A percentile compares a stretch with the other conserved stretches of the same genome.
Conservation (phyloP, 1,284 basidiomycete species). For the Anthracocystis panici-leucophaei region DNA sequence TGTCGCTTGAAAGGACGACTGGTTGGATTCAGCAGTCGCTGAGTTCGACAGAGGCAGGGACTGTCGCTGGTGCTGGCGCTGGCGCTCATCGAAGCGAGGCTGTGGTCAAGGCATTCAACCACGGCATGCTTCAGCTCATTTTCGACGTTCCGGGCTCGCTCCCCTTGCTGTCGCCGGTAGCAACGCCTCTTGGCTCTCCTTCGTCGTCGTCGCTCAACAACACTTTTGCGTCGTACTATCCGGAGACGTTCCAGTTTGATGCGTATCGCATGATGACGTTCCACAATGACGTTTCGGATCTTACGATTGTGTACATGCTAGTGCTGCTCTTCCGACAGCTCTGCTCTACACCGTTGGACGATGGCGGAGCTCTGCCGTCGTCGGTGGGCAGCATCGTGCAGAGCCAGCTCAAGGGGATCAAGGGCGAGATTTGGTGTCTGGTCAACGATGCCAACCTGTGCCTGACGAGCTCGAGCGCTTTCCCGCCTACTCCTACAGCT, state of each 20-base stretch:
- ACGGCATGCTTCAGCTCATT: conserved; percentile 79
- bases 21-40: conserved; percentile 75
- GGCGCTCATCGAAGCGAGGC: conserved; percentile 56
- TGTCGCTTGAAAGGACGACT: conserved; percentile 75
- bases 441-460: conserved; percentile 73
- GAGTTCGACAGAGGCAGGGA: background rate
- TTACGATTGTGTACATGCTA: conserved; percentile 82
- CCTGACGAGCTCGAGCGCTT: conserved; percentile 26
- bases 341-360: conserved; percentile 73
- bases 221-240: conserved; percentile 52
- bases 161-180: conserved; percentile 56
- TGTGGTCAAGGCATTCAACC: conserved; percentile 73
- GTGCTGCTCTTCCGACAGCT: conserved; percentile 81
- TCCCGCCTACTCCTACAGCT: conserved; percentile 10
- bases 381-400: conserved; percentile 39
- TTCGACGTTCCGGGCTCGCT: conserved; percentile 75
- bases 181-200: conserved; percentile 69
- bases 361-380: conserved; percentile 68
- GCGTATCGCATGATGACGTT: conserved; percentile 79
- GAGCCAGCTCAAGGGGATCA: conserved; percentile 67
- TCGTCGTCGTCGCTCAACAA: conserved; percentile 57
- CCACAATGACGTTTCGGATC: conserved; percentile 80
- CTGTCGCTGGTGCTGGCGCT: background rate
- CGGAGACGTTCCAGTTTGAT: conserved; percentile 86
- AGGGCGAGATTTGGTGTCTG: conserved; percentile 82